Base-by-base conservation (phyloP, 1,284 basidiomycete genomes). In the Tetrapyrgos nigripes region DNA sequence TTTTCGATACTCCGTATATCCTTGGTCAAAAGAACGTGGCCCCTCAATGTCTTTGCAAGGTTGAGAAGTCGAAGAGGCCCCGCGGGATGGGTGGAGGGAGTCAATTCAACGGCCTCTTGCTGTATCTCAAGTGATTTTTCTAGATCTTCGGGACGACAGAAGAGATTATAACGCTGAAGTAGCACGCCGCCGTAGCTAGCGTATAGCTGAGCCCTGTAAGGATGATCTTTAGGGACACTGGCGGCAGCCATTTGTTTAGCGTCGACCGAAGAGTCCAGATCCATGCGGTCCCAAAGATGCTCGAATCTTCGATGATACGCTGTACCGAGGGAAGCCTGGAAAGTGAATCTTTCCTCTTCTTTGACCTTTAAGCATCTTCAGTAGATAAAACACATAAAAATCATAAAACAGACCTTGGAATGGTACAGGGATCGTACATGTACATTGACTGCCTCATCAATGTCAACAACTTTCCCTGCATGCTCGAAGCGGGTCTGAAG, bases 401-500 rank as follows among this genome's bases (percentile, higher is more conserved):
- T 17, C 17, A 40, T 19, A n/a, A 29, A 8, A 21, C n/a, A n/a
- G n/a, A 52, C 50, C 50, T 52, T 52, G 21, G 26, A 17, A 24
- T 52, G 50, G 33, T 52, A 27, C 26, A 52, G 37, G 17, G 37
- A 11, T 17, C 37, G 37, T 40, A 17, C 19, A n/a, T 40, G 37
- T 19, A 33, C 21, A 35, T 40, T 24, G 23, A 76, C 65, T 11
- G 65, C 66, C 49, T 74, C 68, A 3, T 75, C 70, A 10, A 75
- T 56, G 5, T 64, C 60, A 21, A 63, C 68, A 1, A 46, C 19
- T 17, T 59, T 45, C 29, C 61, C 54, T 2, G 46, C 11, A 37
- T 19, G 43, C 5, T 64, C 55, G 46, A 55, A 70, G 26, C 55
- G 48, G 17, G 47, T 26, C 3, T 53, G 52, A 14, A 74, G 52